Percentiles rank a stretch among this genome's conserved stretches.
These are phyloP conservation scores for Apophysomyces trapeziformis DNA, from an alignment of 371 early-diverging fungal species.

Conservation along the genomic window DNA sequence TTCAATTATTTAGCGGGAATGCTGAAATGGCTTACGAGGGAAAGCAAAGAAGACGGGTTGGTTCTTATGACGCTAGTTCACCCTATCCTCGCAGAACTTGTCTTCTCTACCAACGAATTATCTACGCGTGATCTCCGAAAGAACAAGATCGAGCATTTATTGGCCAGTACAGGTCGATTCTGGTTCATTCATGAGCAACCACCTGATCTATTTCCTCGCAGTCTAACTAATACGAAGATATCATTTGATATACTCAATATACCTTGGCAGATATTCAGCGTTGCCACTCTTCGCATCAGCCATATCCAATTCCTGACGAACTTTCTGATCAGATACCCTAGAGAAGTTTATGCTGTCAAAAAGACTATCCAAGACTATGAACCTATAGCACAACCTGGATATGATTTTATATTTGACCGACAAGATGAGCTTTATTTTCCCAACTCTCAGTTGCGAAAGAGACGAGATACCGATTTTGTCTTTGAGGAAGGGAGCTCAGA, in stretches of 20 bases:
- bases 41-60: constrained; percentile 50
- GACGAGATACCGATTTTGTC: constrained; percentile 22
- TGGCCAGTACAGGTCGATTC: constrained; percentile 61
- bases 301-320: constrained; percentile 69
- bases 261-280: constrained; percentile 57
- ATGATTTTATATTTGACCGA: background rate
- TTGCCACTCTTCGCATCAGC: constrained; percentile 61
- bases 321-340: constrained; percentile 59
- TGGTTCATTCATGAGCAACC: constrained; percentile 66
- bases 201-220: constrained; percentile 57
- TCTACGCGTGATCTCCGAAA: constrained; percentile 65
- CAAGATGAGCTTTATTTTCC: constrained; percentile 30
- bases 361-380: constrained; percentile 54
- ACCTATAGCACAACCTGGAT: constrained; percentile 28
- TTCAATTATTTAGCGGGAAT: constrained; percentile 72
- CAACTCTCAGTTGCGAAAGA: constrained; percentile 26
- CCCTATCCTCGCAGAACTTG: constrained; percentile 60
- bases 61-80: constrained; percentile 50
- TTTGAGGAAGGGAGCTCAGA: constrained; percentile 19
- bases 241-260: constrained; percentile 48
- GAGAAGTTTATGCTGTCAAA: constrained; percentile 62
- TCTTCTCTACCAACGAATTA: constrained; percentile 62
- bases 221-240: constrained; percentile 27
- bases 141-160: constrained; percentile 64
- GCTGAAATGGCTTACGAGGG: constrained; percentile 62